Conservation (phyloP, 2,329 filamentous ascomycete genomes). For the Fusarium foetens region DNA sequence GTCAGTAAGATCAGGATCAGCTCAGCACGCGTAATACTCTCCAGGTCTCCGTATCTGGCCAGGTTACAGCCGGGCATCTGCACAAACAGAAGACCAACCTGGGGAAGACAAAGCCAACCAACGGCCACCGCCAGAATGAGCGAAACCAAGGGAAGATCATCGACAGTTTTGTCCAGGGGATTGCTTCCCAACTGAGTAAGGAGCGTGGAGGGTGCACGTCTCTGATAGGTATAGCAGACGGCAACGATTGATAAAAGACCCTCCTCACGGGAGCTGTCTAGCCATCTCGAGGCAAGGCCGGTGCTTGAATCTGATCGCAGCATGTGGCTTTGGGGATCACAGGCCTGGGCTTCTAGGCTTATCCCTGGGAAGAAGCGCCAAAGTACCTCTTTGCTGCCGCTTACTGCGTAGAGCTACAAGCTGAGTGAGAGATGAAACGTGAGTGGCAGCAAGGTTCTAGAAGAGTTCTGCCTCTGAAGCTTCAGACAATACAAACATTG, state of each 20-base stretch:
- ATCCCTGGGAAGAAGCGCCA: slow-evolving; percentile 26
- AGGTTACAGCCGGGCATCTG: slow-evolving; percentile 27
- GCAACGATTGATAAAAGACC: slow-evolving; percentile 36
- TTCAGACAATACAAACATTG: slow-evolving; percentile 7
- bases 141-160: slow-evolving; percentile 36
- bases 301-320: slow-evolving; percentile 44
- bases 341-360: slow-evolving; percentile 38
- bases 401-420: slow-evolving; percentile 14
- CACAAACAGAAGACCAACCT: slow-evolving; percentile 16
- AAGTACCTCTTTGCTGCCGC: slow-evolving; percentile 9
- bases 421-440: neutral
- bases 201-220: slow-evolving; percentile 5
- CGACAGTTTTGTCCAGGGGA: slow-evolving; percentile 29
- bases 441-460: slow-evolving; percentile 28
- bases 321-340: slow-evolving; percentile 44
- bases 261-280: slow-evolving; percentile 31
- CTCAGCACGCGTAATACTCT: slow-evolving; percentile 16
- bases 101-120: slow-evolving; percentile 16
- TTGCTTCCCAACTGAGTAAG: slow-evolving; percentile 22
- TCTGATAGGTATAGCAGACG: slow-evolving; percentile 41
- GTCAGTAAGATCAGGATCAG: slow-evolving; percentile 13
- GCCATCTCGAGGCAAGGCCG: slow-evolving; percentile 32
- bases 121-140: slow-evolving; percentile 33
- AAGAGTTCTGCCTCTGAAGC: slow-evolving; percentile 29
- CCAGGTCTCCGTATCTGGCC: slow-evolving; percentile 18